A percentile compares a stretch with the other conserved stretches of the same genome.
Evolutionary conservation across 371 early-diverging fungal genomes (phyloP).

Genomic region (Mucor ambiguus): DNA sequence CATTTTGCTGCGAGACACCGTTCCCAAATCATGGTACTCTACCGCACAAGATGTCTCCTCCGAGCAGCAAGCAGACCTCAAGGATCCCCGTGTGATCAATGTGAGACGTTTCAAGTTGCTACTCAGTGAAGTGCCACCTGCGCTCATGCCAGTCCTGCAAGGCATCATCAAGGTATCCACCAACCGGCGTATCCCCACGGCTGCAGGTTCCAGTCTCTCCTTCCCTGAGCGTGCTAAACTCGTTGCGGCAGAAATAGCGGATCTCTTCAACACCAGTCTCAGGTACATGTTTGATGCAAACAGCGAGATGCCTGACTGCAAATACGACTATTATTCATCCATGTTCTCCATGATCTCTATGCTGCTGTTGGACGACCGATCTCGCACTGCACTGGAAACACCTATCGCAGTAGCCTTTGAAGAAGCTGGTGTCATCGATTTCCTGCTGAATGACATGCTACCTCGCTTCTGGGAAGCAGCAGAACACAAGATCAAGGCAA

Average conservation of each 20-base stretch:
- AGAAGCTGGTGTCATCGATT: constrained; percentile 57
- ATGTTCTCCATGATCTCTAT: constrained; percentile 54
- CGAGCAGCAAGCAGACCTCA: constrained; percentile 32
- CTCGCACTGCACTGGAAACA: constrained; percentile 68
- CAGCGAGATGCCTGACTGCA: constrained; percentile 36
- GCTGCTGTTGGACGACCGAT: constrained; percentile 57
- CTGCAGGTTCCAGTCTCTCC: neutral
- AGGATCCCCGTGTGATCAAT: constrained; percentile 68
- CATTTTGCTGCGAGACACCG: constrained; percentile 56
- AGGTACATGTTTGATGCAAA: constrained; percentile 36
- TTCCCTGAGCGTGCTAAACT: constrained; percentile 55
- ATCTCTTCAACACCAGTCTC: constrained; percentile 51
- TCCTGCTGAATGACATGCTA: constrained; percentile 36
- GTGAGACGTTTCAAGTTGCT: constrained; percentile 64
- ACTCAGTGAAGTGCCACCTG: constrained; percentile 68
- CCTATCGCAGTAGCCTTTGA: constrained; percentile 71
- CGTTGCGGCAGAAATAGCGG: constrained; percentile 49
- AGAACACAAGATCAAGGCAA: constrained; percentile 24
- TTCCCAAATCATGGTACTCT: constrained; percentile 72
- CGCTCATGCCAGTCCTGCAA: constrained; percentile 70
- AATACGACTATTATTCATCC: constrained; percentile 54
- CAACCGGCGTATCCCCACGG: constrained; percentile 54
- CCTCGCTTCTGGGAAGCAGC: constrained; percentile 40
- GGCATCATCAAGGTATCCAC: constrained; percentile 71
- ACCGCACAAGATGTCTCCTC: constrained; percentile 11